Evolutionary conservation across 1,284 basidiomycete genomes (phyloP).

Genomic region (Pseudozyma tsukubaensis): DNA sequence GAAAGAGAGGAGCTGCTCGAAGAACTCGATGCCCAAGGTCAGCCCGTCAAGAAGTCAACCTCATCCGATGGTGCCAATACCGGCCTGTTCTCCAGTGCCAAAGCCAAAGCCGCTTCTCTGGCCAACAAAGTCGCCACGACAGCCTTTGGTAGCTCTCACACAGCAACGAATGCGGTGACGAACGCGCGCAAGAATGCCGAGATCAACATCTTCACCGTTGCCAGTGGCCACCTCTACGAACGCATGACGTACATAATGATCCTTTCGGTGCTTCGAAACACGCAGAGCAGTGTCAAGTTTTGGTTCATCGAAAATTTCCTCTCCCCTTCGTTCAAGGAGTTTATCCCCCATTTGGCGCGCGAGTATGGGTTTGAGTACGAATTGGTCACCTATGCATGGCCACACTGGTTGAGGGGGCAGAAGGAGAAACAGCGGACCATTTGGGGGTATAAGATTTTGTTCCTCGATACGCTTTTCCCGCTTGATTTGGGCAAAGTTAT

Average conservation of each 20-base stretch:
- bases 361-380: slow-evolving; percentile 96
- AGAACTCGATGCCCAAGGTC: slow-evolving; percentile 40
- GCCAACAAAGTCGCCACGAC: slow-evolving; percentile 19
- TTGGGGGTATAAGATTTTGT: slow-evolving; percentile 99
- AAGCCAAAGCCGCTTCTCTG: too few relatives aligned
- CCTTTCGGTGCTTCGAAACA: slow-evolving; percentile 91
- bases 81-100: slow-evolving; percentile 20
- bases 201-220: slow-evolving; percentile 99
- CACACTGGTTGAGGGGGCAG: slow-evolving; percentile 93
- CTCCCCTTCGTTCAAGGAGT: slow-evolving; percentile 95
- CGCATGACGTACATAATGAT: slow-evolving; percentile 99
- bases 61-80: neutral
- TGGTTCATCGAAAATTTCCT: slow-evolving; percentile 99
- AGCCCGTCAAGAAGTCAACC: slow-evolving; percentile 25
- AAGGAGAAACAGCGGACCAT: slow-evolving; percentile 97
- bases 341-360: slow-evolving; percentile 88
- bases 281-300: slow-evolving; percentile 92
- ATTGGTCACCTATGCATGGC: slow-evolving; percentile 98
- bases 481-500: slow-evolving; percentile 98
- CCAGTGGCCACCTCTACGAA: slow-evolving; percentile 95
- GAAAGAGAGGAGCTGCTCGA: slow-evolving; percentile 81
- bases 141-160: neutral
- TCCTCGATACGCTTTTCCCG: slow-evolving; percentile 97
- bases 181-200: slow-evolving; percentile 70
- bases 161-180: neutral